Evolutionary conservation across 1,284 basidiomycete genomes (phyloP), one percentile per base, ranked within the genome.

Genomic region (Calocybe gambosa): DNA sequence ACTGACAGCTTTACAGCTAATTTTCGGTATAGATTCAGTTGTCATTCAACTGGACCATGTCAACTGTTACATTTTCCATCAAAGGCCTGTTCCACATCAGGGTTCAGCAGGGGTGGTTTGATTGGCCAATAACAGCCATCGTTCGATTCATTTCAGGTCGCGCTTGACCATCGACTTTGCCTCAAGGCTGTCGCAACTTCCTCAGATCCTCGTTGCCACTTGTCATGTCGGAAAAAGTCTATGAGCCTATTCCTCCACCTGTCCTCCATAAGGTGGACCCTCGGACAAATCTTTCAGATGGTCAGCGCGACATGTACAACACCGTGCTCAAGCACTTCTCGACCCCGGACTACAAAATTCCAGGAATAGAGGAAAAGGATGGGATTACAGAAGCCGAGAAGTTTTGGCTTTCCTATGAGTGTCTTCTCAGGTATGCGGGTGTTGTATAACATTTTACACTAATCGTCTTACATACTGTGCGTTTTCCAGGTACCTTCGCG

Each of bases 371-470:
- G 10, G 70, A 73, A 37, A 70, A 77, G 5, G 74, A 71, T 9
- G 61, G 67, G 39, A 64, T 88, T 39, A 69, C 54, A 38, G 84
- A 86, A 38, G 72, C 71, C 38, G 86, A 89, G 60, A 78, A 79
- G 62, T 86, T 85, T 61, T 89, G 86, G 85, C 67, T 89, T 12
- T 82, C 82, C 1, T 72, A 74, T 53, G 86, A 89, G 55, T 87
- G 84, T 59, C 62, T 88, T 35, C 66, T 84, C 37, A 70, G 86
- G 78, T 82, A 54, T 42, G 61, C 52, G 19, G 5, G 15, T 13
- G 6, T 5, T 15, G 13, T 4, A 15, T 16, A n/a, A 8, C 13
- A 8, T 13, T 34, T 34, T 16, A 15, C 31, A 2, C 31, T 29
- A 37, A 15, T 37, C 28, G 34, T 19, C 37, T 28, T 20, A 46